Conservation (phyloP, 306 rosid species). For the Gastrolobium villosum region DNA sequence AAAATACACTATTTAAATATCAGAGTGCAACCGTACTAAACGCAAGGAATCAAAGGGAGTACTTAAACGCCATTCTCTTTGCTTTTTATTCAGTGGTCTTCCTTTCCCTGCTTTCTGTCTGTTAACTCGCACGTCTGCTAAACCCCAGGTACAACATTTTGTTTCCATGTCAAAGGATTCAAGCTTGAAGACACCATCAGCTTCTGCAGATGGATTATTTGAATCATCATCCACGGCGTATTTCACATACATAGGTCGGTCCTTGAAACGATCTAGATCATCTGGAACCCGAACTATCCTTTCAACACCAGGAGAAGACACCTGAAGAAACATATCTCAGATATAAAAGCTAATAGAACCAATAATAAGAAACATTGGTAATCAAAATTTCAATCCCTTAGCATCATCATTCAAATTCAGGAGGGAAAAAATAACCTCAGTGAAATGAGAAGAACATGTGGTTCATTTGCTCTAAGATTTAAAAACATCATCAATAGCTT, state of each 20-base stretch:
- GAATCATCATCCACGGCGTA: constrained; percentile 56
- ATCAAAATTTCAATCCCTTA: constrained; percentile 6
- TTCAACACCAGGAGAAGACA: constrained; percentile 98
- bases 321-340: constrained; percentile 61
- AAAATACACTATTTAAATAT: constrained; percentile 49
- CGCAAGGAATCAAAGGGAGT: constrained; percentile 76
- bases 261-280: constrained; percentile 90
- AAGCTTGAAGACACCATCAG: constrained; percentile 83
- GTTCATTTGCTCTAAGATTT: constrained; percentile 31
- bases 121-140: constrained; percentile 84
- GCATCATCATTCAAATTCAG: constrained; percentile 24
- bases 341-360: not conserved
- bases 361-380: constrained; percentile 11
- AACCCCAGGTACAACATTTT: constrained; percentile 82
- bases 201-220: constrained; percentile 63
- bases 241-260: constrained; percentile 82
- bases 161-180: constrained; percentile 81
- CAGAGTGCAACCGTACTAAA: constrained; percentile 84
- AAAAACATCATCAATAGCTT: not conserved
- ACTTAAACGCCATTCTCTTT: constrained; percentile 83
- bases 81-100: constrained; percentile 89
- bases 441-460: not conserved
- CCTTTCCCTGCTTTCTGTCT: constrained; percentile 95
- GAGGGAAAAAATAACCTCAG: not conserved
- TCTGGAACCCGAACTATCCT: constrained; percentile 81